phyloP scores from a whole-genome alignment of 1,284 basidiomycete species.

The Moniliella sp. region DNA sequence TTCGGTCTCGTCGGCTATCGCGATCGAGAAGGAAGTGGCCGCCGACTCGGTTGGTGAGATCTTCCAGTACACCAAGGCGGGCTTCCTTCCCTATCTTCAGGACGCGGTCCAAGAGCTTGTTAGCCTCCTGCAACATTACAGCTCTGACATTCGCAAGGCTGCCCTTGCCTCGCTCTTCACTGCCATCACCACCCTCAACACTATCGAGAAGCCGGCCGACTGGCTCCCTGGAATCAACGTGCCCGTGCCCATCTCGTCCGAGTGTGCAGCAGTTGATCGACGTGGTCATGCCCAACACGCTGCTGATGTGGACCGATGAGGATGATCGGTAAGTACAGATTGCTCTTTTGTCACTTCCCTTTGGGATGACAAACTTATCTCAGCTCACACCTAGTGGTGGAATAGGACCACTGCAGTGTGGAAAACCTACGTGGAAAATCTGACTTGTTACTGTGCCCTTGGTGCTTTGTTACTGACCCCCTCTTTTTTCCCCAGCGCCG shows the following conservation, averaged over 20 bases:
- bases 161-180: conserved; percentile 71
- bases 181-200: conserved; percentile 76
- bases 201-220: conserved; percentile 56
- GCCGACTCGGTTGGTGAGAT: conserved; percentile 84
- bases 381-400: too few relatives aligned
- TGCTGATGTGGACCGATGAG: conserved; percentile 78
- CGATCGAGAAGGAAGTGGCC: conserved; percentile 93
- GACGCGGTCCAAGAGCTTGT: conserved; percentile 56
- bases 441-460: too few relatives aligned
- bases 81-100: conserved; percentile 67
- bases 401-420: too few relatives aligned
- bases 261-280: conserved; percentile 61
- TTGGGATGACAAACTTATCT: conserved; percentile 52
- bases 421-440: too few relatives aligned
- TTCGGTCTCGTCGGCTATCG: conserved; percentile 81
- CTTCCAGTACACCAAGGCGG: conserved; percentile 57
- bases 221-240: conserved; percentile 56
- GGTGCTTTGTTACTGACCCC: too few relatives aligned
- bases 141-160: conserved; percentile 91
- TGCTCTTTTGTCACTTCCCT: too few relatives aligned
- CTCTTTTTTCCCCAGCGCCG: too few relatives aligned
- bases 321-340: conserved; percentile 71
- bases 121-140: conserved; percentile 69
- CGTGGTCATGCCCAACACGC: conserved; percentile 51
- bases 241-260: not conserved